A percentile compares a stretch with the other conserved stretches of the same genome.
phyloP scores from a whole-genome alignment of 805 yeast genomes.

The Nakazawaea siamensis region DNA sequence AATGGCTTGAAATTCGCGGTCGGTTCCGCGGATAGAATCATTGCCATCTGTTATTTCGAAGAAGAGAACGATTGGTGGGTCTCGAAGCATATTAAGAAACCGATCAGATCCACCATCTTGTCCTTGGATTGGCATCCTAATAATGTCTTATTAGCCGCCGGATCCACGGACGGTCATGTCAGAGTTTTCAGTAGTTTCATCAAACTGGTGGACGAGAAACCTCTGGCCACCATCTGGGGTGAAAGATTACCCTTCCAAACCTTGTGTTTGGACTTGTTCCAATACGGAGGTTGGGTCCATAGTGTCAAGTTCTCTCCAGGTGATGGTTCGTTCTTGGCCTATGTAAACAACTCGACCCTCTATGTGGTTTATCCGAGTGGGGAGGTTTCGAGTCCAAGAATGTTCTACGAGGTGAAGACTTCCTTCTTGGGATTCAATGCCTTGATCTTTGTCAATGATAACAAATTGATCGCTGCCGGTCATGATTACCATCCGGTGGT shows the following conservation, averaged over 20 bases:
- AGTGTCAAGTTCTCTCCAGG: constrained; percentile 79
- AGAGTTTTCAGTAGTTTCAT: constrained; percentile 84
- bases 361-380: constrained; percentile 73
- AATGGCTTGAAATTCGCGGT: constrained; percentile 94
- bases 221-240: constrained; percentile 85
- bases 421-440: constrained; percentile 75
- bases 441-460: constrained; percentile 59
- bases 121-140: constrained; percentile 91
- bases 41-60: constrained; percentile 95
- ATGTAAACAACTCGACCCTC: constrained; percentile 76
- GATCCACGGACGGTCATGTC: constrained; percentile 90
- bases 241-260: constrained; percentile 92
- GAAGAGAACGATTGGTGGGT: constrained; percentile 99
- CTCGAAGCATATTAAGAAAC: constrained; percentile 92
- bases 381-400: constrained; percentile 52
- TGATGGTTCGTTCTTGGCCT: constrained; percentile 65
- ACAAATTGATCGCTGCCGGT: constrained; percentile 78
- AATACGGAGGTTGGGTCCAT: constrained; percentile 84
- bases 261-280: constrained; percentile 69
- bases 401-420: constrained; percentile 49
- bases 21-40: constrained; percentile 88
- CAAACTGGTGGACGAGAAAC: constrained; percentile 82
- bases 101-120: constrained; percentile 81
- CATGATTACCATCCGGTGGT: constrained; percentile 87
- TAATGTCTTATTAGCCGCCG: constrained; percentile 78